Conservation (phyloP, 768 basidiomycete species). For the Mycena galericulata region DNA sequence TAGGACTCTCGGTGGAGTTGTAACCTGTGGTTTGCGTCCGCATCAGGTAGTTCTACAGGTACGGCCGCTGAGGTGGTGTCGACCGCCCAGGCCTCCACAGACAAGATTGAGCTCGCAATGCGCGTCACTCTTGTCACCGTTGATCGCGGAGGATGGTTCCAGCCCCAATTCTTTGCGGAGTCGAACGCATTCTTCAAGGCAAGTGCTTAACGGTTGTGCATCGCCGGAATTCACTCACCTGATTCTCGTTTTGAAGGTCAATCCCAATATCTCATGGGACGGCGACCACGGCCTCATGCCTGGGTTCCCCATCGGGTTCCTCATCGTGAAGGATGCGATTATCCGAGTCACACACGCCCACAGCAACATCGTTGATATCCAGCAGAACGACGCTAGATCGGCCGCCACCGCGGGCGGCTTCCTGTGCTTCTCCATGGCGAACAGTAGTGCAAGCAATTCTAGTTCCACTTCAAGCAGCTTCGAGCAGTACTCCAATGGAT, state of each 20-base stretch:
- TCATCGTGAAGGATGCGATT: constrained; percentile 26
- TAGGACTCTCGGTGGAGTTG: constrained; percentile 10
- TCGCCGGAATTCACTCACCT: not conserved
- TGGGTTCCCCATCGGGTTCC: constrained; percentile 24
- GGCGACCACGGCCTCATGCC: constrained; percentile 7
- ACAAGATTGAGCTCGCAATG: constrained; percentile 26
- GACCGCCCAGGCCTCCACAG: not conserved
- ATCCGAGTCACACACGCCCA: constrained; percentile 11
- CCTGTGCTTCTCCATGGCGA: constrained; percentile 30
- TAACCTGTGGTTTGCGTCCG: constrained; percentile 29
- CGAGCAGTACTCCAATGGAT: constrained; percentile 26
- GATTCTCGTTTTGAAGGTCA: no score
- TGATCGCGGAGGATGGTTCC: constrained; percentile 40
- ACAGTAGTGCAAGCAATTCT: constrained; percentile 20
- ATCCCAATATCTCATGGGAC: constrained; percentile 22
- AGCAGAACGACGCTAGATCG: not conserved
- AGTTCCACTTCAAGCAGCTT: constrained; percentile 9
- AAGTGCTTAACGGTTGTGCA: not conserved
- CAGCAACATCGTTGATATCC: not conserved
- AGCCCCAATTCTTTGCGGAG: constrained; percentile 37
- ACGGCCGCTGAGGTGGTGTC: not conserved
- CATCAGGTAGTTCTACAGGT: not conserved
- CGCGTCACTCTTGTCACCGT: constrained; percentile 37
- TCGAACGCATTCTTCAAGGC: constrained; percentile 35
- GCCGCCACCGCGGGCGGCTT: constrained; percentile 22